Conservation (phyloP, 495 filamentous ascomycete species). For the Xylaria intraflava region DNA sequence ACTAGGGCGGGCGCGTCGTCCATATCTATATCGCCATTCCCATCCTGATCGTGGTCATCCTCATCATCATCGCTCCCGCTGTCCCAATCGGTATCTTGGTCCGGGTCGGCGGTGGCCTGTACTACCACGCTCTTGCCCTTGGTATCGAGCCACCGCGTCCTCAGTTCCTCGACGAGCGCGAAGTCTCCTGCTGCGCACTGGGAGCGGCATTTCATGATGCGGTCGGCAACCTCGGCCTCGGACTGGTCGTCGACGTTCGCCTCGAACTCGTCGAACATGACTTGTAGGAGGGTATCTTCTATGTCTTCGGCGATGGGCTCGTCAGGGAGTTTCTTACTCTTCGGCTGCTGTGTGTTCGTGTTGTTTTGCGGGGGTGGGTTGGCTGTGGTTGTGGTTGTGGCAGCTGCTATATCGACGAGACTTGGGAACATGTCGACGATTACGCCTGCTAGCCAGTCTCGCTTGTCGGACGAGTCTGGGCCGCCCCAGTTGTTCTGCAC, state of each 20-base stretch:
- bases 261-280: conserved; percentile 94
- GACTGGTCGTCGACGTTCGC: conserved; percentile 85
- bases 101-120: conserved; percentile 52
- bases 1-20: conserved; percentile 60
- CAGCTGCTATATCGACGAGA: conserved; percentile 44
- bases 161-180: conserved; percentile 58
- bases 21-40: conserved; percentile 68
- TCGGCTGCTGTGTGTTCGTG: not conserved
- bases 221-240: conserved; percentile 62
- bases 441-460: conserved; percentile 91
- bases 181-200: conserved; percentile 61
- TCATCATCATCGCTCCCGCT: conserved; percentile 41
- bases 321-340: conserved; percentile 20
- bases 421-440: conserved; percentile 69
- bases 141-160: conserved; percentile 54
- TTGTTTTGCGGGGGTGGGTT: not conserved
- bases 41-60: conserved; percentile 48
- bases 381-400: not conserved
- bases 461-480: conserved; percentile 74
- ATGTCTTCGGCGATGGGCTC: conserved; percentile 78
- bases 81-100: conserved; percentile 54
- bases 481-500: conserved; percentile 87
- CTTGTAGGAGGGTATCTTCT: conserved; percentile 74
- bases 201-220: conserved; percentile 60
- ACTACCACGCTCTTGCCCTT: conserved; percentile 52